Conservation (phyloP, 2,329 filamentous ascomycete species). For the Penicillium sp. region DNA sequence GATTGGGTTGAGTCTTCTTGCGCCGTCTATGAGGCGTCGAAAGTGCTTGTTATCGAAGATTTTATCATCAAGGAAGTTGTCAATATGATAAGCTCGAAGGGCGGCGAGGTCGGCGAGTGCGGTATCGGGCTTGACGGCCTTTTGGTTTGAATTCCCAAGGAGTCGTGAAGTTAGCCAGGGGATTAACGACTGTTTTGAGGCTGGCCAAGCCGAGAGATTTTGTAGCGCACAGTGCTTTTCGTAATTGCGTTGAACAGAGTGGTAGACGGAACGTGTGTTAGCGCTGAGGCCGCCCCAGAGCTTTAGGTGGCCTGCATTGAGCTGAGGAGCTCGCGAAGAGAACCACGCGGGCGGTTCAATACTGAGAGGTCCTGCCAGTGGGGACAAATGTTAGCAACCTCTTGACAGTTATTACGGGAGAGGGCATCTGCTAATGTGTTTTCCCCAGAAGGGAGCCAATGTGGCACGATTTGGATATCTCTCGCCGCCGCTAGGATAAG, state of each 20-base stretch:
- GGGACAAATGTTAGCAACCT: conserved; percentile 7
- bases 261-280: conserved; percentile 11
- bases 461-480: conserved; percentile 9
- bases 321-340: conserved; percentile 10
- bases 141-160: not conserved
- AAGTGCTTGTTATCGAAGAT: conserved; percentile 6
- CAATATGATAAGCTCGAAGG: not conserved
- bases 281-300: conserved; percentile 7
- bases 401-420: conserved; percentile 2
- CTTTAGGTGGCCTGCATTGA: conserved; percentile 8
- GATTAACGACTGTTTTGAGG: not conserved
- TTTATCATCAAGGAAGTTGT: not conserved
- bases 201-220: conserved; percentile 4
- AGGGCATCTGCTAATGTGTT: conserved; percentile 9
- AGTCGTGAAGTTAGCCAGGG: not conserved
- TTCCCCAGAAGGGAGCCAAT: conserved; percentile 8
- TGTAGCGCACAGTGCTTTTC: conserved; percentile 10
- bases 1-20: conserved; percentile 9
- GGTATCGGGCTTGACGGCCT: conserved; percentile 5
- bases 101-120: conserved; percentile 9
- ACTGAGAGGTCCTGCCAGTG: conserved; percentile 9
- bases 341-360: conserved; percentile 10
- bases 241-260: conserved; percentile 5
- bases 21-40: conserved; percentile 8
- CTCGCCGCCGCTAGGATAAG: conserved; percentile 9